Percentiles rank a stretch among this genome's conserved stretches.
Conservation (phyloP, 129 eudicot genomes). For the Calendula officinalis region DNA sequence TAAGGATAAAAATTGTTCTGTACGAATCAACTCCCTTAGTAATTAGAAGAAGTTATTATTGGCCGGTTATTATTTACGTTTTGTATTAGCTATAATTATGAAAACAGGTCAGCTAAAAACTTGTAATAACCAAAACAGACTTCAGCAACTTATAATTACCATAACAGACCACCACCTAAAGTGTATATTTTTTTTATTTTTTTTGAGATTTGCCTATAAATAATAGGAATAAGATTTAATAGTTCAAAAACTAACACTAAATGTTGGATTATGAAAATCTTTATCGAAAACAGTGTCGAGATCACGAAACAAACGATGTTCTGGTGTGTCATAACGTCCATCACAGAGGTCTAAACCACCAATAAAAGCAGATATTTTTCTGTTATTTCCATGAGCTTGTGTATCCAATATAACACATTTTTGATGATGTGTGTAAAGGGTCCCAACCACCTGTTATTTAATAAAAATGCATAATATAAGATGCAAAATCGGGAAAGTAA, state of each 20-base stretch:
- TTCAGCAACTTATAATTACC: too few relatives aligned
- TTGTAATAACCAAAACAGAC: too few relatives aligned
- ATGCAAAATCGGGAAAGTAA: not conserved
- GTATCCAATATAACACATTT: conserved; percentile 92
- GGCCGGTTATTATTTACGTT: too few relatives aligned
- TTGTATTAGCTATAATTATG: too few relatives aligned
- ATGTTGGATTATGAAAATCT: conserved; percentile 72
- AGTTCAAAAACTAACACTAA: conserved; percentile 42
- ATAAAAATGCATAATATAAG: not conserved
- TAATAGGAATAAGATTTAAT: not conserved
- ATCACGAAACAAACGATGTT: conserved; percentile 75
- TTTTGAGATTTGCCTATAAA: not conserved
- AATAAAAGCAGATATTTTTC: conserved; percentile 71
- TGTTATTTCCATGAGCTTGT: conserved; percentile 72
- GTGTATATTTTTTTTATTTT: not conserved
- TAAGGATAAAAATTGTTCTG: too few relatives aligned
- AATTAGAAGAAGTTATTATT: too few relatives aligned
- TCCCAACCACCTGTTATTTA: conserved; percentile 74
- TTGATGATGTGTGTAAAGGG: conserved; percentile 87
- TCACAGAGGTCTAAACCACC: conserved; percentile 92
- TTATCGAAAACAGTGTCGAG: conserved; percentile 67
- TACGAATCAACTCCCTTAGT: too few relatives aligned
- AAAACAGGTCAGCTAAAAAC: too few relatives aligned
- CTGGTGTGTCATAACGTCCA: conserved; percentile 94
- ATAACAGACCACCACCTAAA: not conserved